phyloP scores from a whole-genome alignment of 345 rosid species.

The Lepidium aucheri region DNA sequence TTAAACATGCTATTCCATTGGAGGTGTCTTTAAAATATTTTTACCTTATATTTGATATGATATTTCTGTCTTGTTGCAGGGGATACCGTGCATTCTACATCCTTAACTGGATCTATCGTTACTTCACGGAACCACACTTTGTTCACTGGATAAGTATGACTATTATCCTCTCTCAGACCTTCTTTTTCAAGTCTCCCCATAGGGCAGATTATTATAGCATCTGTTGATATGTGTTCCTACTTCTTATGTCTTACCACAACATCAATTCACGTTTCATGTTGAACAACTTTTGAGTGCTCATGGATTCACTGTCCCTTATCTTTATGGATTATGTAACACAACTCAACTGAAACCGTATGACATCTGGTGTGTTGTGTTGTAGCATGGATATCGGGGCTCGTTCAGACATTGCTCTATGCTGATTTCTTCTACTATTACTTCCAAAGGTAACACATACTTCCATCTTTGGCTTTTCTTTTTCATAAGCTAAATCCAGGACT shows the following conservation, averaged over 20 bases:
- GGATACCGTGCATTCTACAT: constrained; percentile 58
- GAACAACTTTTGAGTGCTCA: neutral
- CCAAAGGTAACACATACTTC: constrained; percentile 39
- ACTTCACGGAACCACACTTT: constrained; percentile 49
- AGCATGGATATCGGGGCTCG: constrained; percentile 81
- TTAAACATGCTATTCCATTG: neutral
- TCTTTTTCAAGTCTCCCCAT: neutral
- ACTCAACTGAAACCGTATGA: neutral
- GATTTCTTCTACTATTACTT: constrained; percentile 83
- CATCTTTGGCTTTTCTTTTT: neutral
- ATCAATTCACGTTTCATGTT: neutral
- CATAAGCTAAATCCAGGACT: neutral
- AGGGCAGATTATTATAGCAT: neutral
- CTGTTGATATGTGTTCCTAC: neutral
- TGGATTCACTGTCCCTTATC: neutral
- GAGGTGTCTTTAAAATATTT: neutral
- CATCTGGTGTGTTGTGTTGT: constrained; percentile 11
- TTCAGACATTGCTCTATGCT: constrained; percentile 62
- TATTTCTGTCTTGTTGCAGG: constrained; percentile 25
- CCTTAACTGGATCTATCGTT: constrained; percentile 61
- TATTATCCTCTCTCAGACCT: neutral
- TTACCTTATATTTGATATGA: neutral
- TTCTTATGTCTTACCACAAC: neutral
- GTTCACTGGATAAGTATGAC: constrained; percentile 63
- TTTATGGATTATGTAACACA: neutral